Evolutionary conservation across 2,329 filamentous ascomycete species (phyloP).

Genomic region (Penicillium sp.): DNA sequence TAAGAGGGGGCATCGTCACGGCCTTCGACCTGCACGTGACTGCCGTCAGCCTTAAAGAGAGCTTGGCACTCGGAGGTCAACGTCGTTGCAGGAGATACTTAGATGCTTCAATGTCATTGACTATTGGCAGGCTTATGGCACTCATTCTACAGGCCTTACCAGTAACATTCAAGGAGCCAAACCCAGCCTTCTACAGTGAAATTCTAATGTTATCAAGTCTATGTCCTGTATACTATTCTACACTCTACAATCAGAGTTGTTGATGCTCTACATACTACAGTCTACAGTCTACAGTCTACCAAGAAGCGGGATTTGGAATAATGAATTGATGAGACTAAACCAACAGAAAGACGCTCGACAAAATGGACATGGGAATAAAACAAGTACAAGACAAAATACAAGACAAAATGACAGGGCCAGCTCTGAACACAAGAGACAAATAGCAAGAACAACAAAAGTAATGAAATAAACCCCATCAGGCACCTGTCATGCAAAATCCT

Average conservation of each 20-base stretch:
- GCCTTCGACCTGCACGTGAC: conserved; percentile 19
- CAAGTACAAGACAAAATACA: neutral
- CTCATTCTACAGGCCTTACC: no score
- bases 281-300: neutral
- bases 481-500: no score
- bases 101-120: no score
- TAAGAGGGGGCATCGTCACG: conserved; percentile 24
- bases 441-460: neutral
- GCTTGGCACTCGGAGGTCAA: neutral
- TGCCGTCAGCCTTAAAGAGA: conserved; percentile 7
- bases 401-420: neutral
- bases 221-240: neutral
- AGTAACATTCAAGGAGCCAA: no score
- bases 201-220: neutral
- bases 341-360: neutral
- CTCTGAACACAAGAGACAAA: neutral
- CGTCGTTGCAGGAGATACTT: neutral
- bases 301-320: neutral
- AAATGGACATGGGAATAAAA: neutral
- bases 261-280: neutral
- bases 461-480: neutral
- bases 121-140: no score
- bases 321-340: neutral
- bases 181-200: neutral
- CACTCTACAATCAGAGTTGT: neutral